These are phyloP conservation scores for Teratosphaeria pseudoeucalypti DNA, from an alignment of 2,329 filamentous ascomycete genomes.

Conservation along the genomic window DNA sequence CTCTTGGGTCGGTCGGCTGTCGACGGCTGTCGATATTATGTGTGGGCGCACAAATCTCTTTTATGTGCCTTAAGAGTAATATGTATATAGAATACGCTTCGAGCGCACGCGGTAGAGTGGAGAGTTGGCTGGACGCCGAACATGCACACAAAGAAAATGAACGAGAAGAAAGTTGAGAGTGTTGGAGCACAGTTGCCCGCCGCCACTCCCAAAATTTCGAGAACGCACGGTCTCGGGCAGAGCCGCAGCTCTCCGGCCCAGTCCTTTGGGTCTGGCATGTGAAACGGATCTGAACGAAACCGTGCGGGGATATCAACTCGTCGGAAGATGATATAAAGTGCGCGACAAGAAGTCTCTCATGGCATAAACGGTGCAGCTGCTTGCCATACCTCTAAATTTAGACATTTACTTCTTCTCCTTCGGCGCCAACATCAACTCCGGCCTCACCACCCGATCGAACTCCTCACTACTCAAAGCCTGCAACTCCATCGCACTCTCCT, in stretches of 20 bases:
- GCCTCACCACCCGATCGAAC: constrained; percentile 80
- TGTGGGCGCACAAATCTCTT: background rate
- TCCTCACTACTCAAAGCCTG: constrained; percentile 79
- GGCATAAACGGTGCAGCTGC: too few relatives aligned
- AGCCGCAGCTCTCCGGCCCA: background rate
- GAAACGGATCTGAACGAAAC: background rate
- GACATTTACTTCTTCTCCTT: constrained; percentile 38
- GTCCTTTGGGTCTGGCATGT: background rate
- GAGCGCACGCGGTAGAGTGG: background rate
- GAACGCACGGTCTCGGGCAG: background rate
- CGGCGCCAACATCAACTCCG: constrained; percentile 90
- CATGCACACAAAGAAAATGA: background rate
- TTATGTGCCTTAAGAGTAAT: background rate
- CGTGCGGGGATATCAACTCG: too few relatives aligned
- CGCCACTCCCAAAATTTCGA: background rate
- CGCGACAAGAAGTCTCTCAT: too few relatives aligned
- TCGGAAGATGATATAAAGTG: too few relatives aligned
- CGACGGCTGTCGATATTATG: background rate
- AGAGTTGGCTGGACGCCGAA: background rate
- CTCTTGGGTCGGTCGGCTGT: background rate
- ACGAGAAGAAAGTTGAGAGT: background rate
- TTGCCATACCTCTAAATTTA: too few relatives aligned
- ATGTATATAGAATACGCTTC: background rate
- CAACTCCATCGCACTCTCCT: constrained; percentile 88
- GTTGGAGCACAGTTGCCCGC: background rate